Evolutionary conservation across 2,329 filamentous ascomycete species (phyloP).

Genomic region (Verruconis gallopava): DNA sequence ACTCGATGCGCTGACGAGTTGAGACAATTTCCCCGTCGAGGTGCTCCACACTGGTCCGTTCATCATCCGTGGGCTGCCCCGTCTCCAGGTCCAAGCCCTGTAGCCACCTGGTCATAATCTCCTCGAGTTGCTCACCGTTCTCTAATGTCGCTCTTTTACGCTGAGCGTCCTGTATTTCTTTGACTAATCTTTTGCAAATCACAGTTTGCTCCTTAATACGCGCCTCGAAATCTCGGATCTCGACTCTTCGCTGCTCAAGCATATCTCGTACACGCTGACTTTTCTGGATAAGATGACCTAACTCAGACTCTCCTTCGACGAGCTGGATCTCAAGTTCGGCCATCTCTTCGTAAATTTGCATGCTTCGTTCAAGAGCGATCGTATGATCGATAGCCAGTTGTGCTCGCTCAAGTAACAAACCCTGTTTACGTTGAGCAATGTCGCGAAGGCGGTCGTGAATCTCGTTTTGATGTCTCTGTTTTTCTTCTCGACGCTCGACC

Average conservation of each 20-base stretch:
- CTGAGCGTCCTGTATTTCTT: conserved; percentile 13
- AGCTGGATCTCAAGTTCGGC: conserved; percentile 57
- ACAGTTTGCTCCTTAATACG: conserved; percentile 21
- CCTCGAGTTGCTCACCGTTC: neutral
- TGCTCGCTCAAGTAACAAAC: conserved; percentile 18
- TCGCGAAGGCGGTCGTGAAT: conserved; percentile 12
- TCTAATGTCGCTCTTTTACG: neutral
- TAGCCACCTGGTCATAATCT: conserved; percentile 1
- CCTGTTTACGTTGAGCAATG: conserved; percentile 2
- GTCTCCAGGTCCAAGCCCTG: conserved; percentile 28
- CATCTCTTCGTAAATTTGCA: conserved; percentile 40
- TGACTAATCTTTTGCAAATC: conserved; percentile 26
- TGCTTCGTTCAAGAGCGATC: conserved; percentile 20
- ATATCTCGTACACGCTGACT: conserved; percentile 46
- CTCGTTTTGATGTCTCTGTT: neutral
- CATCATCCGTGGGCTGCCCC: conserved; percentile 14
- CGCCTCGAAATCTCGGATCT: conserved; percentile 24
- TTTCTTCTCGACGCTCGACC: conserved; percentile 12
- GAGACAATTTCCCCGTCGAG: conserved; percentile 61
- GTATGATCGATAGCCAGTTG: conserved; percentile 39
- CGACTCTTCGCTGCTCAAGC: conserved; percentile 35
- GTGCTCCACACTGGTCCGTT: conserved; percentile 17
- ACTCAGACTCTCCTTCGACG: conserved; percentile 75
- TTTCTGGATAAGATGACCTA: conserved; percentile 52
- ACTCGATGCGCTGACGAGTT: conserved; percentile 61